Conservation (phyloP, 495 filamentous ascomycete genomes). For the Aspergillus baeticus region DNA sequence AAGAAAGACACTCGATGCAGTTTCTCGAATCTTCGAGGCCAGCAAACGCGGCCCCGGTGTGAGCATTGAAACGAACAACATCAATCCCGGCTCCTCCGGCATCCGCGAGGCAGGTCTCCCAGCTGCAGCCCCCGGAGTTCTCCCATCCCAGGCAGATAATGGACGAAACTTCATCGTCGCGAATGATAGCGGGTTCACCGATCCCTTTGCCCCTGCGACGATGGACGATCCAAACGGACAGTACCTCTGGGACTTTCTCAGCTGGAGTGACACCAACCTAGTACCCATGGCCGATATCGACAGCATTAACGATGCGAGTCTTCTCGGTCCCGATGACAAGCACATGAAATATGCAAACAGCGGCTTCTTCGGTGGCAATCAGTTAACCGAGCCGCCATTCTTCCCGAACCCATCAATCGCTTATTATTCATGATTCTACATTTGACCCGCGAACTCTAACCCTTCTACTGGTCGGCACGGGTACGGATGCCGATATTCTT, state of each 20-base stretch:
- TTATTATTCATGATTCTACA: slow-evolving; percentile 19
- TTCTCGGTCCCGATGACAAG: slow-evolving; percentile 33
- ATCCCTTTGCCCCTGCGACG: slow-evolving; percentile 28
- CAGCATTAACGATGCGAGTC: slow-evolving; percentile 21
- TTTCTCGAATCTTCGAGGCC: slow-evolving; percentile 69
- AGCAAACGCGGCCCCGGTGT: slow-evolving; percentile 34
- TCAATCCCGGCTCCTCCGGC: slow-evolving; percentile 17
- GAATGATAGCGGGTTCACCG: slow-evolving; percentile 26
- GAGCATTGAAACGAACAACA: slow-evolving; percentile 9
- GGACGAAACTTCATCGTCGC: slow-evolving; percentile 19
- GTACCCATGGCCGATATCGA: slow-evolving; percentile 38
- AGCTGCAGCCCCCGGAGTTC: background rate
- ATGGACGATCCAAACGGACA: slow-evolving; percentile 37
- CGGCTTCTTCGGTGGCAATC: slow-evolving; percentile 29
- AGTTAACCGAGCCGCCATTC: slow-evolving; percentile 26
- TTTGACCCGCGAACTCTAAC: too few relatives aligned
- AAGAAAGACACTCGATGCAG: slow-evolving; percentile 64
- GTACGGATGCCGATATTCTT: too few relatives aligned
- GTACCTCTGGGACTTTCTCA: slow-evolving; percentile 45
- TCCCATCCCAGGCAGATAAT: slow-evolving; percentile 22
- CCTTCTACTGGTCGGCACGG: too few relatives aligned
- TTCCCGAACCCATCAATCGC: slow-evolving; percentile 26
- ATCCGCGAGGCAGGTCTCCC: slow-evolving; percentile 19
- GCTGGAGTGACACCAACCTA: slow-evolving; percentile 41
- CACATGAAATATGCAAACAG: slow-evolving; percentile 25